Conservation (phyloP, 148 eudicot genomes). For the Tetragonia tetragonoides region DNA sequence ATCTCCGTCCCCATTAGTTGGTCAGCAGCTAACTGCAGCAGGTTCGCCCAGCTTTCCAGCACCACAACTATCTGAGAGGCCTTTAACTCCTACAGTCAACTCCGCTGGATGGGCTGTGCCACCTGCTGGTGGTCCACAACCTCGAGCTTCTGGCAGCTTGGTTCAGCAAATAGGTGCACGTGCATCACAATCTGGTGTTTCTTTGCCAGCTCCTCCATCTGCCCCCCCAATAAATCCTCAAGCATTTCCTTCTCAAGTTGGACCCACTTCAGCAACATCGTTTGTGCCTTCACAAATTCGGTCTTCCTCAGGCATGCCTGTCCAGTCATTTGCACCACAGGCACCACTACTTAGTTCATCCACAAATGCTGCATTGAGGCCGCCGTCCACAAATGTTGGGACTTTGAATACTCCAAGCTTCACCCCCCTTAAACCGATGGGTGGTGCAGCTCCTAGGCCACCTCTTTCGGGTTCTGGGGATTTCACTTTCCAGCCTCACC, state of each 20-base stretch:
- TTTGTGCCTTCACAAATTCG: slow-evolving; percentile 35
- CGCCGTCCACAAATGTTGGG: slow-evolving; percentile 18
- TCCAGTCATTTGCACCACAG: slow-evolving; percentile 33
- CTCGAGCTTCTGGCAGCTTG: slow-evolving; percentile 18
- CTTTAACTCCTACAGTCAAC: slow-evolving; percentile 26
- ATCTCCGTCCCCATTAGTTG: slow-evolving; percentile 28
- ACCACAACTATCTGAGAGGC: slow-evolving; percentile 30
- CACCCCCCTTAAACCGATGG: slow-evolving; percentile 40
- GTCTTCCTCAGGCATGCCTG: slow-evolving; percentile 33
- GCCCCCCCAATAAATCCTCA: slow-evolving; percentile 18
- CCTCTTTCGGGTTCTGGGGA: slow-evolving; percentile 48
- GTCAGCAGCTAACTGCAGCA: slow-evolving; percentile 34
- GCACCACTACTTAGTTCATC: slow-evolving; percentile 26
- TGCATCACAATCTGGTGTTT: slow-evolving; percentile 9
- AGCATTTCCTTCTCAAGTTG: slow-evolving; percentile 32
- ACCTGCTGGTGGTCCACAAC: slow-evolving; percentile 24
- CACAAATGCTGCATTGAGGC: slow-evolving; percentile 32
- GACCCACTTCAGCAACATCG: slow-evolving; percentile 27
- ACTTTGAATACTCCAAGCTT: slow-evolving; percentile 40
- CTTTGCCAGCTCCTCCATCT: slow-evolving; percentile 24
- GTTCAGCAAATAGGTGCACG: slow-evolving; percentile 21
- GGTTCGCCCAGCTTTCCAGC: slow-evolving; percentile 26
- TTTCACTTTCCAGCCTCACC: slow-evolving; percentile 76
- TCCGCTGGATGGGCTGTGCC: slow-evolving; percentile 41
- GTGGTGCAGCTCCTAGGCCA: slow-evolving; percentile 37